Evolutionary conservation across 1,139 yeast species (phyloP).

Genomic region (Petasospora fabianii): DNA sequence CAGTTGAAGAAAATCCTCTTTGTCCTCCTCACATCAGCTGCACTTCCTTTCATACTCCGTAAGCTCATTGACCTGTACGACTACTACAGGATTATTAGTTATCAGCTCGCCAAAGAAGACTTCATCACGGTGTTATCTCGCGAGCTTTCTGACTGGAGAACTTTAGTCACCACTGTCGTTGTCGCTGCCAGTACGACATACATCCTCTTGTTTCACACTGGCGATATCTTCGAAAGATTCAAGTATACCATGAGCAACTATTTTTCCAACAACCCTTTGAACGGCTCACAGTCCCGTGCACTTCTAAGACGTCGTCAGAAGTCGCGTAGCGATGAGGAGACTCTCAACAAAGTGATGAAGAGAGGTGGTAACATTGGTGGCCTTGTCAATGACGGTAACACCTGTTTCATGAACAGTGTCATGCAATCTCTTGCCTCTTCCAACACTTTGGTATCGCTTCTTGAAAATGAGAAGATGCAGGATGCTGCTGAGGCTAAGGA

Average conservation of each 20-base stretch:
- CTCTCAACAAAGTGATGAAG: constrained; percentile 26
- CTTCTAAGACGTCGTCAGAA: constrained; percentile 15
- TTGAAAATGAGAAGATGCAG: constrained; percentile 37
- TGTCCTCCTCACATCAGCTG: constrained; percentile 6
- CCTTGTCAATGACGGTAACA: constrained; percentile 82
- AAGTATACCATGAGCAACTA: constrained; percentile 10
- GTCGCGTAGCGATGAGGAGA: constrained; percentile 13
- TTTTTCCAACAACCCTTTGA: constrained; percentile 6
- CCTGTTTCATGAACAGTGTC: constrained; percentile 91
- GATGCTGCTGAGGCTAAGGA: constrained; percentile 28
- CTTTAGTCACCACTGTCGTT: constrained; percentile 15
- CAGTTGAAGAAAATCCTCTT: constrained; percentile 1
- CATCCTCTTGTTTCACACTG: constrained; percentile 7
- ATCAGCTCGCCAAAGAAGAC: constrained; percentile 1
- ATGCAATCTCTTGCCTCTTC: constrained; percentile 82
- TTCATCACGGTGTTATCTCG: constrained; percentile 8
- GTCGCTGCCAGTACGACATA: constrained; percentile 18
- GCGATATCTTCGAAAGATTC: constrained; percentile 1
- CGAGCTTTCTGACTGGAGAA: constrained; percentile 12
- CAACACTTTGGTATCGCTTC: constrained; percentile 52
- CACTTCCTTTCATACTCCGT: constrained; percentile 2
- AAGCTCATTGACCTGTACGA: constrained; percentile 1
- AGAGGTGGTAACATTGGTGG: constrained; percentile 83
- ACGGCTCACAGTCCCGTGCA: constrained; percentile 7
- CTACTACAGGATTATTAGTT: constrained; percentile 1